Conservation (phyloP, 352 stramenopile genomes). For the Phytophthora litchii region DNA sequence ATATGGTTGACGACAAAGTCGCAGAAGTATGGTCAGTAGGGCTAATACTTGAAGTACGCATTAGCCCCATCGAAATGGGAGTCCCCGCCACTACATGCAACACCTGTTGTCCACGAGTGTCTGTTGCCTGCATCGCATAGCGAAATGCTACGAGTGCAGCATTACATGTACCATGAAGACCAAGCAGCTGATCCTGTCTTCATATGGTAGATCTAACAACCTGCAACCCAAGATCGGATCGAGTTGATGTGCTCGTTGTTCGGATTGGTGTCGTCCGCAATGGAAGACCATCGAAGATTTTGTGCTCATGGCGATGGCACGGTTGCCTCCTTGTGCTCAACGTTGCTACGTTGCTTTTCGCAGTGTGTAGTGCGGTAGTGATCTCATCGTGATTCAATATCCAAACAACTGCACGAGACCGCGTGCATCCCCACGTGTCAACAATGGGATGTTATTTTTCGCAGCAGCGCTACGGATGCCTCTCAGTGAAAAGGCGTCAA, state of each 20-base stretch:
- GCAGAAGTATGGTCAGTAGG: too few relatives aligned
- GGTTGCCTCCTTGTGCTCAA: slow-evolving; percentile 6
- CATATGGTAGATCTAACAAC: slow-evolving; percentile 15
- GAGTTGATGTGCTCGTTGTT: slow-evolving; percentile 3
- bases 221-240: slow-evolving; percentile 6
- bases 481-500: slow-evolving; percentile 21
- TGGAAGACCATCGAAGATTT: slow-evolving; percentile 22
- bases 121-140: slow-evolving; percentile 7
- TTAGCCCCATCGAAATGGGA: slow-evolving; percentile 21
- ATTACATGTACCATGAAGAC: too few relatives aligned
- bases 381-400: slow-evolving; percentile 4
- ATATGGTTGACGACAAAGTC: too few relatives aligned
- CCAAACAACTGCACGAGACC: slow-evolving; percentile 14
- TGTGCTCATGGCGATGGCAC: slow-evolving; percentile 4
- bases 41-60: background rate
- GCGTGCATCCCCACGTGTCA: slow-evolving; percentile 7
- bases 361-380: too few relatives aligned
- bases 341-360: background rate
- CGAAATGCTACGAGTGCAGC: slow-evolving; percentile 14
- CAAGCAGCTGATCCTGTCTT: slow-evolving; percentile 11
- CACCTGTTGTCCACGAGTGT: slow-evolving; percentile 8
- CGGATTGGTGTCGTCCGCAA: slow-evolving; percentile 19
- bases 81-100: background rate
- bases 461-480: slow-evolving; percentile 15
- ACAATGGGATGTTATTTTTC: slow-evolving; percentile 22